Conservation (phyloP, 1,139 yeast genomes). For the Kurtzmaniella quercitrusa region DNA sequence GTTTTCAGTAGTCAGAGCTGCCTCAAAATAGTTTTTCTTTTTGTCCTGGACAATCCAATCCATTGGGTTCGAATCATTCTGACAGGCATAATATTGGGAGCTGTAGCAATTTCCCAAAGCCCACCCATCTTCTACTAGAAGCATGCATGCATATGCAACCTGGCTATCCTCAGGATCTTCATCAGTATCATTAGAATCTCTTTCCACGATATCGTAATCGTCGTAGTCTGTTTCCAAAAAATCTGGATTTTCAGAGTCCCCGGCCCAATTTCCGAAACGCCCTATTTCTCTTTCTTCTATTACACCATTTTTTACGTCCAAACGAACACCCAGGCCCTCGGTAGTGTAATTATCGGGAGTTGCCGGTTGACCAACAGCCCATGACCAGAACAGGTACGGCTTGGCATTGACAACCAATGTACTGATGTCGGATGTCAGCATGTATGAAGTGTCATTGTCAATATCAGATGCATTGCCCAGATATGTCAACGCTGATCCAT, state of each 20-base stretch:
- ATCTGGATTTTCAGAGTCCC: too few species aligned
- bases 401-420: slow-evolving; percentile 20
- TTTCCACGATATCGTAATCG: not conserved
- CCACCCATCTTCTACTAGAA: slow-evolving; percentile 50
- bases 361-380: slow-evolving; percentile 60
- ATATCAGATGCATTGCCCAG: not conserved
- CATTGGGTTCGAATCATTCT: slow-evolving; percentile 30
- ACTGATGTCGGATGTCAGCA: slow-evolving; percentile 5
- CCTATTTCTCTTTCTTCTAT: not conserved
- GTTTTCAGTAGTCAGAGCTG: slow-evolving; percentile 21
- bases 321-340: not conserved
- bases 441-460: not conserved
- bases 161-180: slow-evolving; percentile 12
- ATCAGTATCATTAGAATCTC: slow-evolving; percentile 2
- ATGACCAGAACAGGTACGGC: slow-evolving; percentile 58
- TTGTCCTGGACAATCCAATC: slow-evolving; percentile 44
- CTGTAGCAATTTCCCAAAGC: slow-evolving; percentile 61
- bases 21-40: slow-evolving; percentile 49
- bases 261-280: not conserved
- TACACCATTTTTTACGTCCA: not conserved
- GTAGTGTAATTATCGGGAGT: slow-evolving; percentile 2
- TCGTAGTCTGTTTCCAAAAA: too few species aligned
- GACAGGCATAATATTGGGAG: slow-evolving; percentile 53
- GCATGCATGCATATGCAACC: slow-evolving; percentile 61
- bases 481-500: slow-evolving; percentile 16